Base-by-base conservation (phyloP, 202 grass and related monocot genomes). In the Miscanthus sacchariflorus region DNA sequence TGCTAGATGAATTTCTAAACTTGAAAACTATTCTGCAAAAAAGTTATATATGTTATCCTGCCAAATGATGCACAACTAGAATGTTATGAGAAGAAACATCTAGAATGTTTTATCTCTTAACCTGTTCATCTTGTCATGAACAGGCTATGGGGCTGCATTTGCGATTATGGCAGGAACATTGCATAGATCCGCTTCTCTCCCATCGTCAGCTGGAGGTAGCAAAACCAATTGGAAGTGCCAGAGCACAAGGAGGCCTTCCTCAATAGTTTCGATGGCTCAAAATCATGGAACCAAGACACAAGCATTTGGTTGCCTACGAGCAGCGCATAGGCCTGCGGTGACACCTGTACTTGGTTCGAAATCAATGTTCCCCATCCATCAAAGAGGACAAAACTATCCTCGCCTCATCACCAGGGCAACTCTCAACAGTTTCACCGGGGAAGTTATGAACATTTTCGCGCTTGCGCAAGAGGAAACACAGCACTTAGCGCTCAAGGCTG, bases 101-200 rank as follows among this genome's bases (percentile, higher is more conserved):
- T 27, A 36, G 27, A 58, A 46, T 64, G 11, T 46, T 19, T 44
- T 72, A 4, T 63, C 52, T 5, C 24, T 44, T 45, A 35, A 33
- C 44, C 50, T 81, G 45, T 74, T 66, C 63, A 65, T 87, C 40
- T 80, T 81, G 25, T 44, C 23, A 39, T 80, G 9, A 27, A 7
- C 40, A 87, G 85, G 85, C 6, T 87, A 72, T 80, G 84, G 84
- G 14, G 27, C 85, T 39, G 77, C 68, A 81, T 72, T 87, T 27
- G 85, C 77, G 80, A 48, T 87, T 12, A 61, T 87, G 68, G 85
- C 85, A 81, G 19, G 27, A 87, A 72, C 52, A 12, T 50, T 81
- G 4, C 5, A 21, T 9, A n/a, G 54, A 45, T 42, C 19, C 38
- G 19, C 12, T 65, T 87, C 74, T 54, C 46, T 76, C 50, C 9